These are phyloP conservation scores for Luffa aegyptiaca DNA, from an alignment of 306 rosid species.

Conservation along the genomic window DNA sequence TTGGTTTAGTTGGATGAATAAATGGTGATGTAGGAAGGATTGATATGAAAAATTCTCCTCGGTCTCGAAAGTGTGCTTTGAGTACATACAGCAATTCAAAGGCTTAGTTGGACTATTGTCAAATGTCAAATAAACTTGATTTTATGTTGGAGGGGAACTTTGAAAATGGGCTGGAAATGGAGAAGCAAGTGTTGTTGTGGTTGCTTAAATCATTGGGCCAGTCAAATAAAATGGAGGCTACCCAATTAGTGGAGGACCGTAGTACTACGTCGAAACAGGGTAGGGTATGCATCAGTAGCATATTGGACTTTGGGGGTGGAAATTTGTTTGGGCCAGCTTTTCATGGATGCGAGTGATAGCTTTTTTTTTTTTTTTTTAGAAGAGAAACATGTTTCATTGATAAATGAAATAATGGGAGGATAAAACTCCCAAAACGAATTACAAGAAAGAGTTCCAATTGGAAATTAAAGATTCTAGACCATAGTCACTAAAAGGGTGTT, in stretches of 20 bases:
- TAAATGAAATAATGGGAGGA: too few species aligned
- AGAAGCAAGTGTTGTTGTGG: not conserved
- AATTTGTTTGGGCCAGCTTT: not conserved
- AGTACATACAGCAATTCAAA: not conserved
- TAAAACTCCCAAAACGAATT: too few species aligned
- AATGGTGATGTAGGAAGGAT: not conserved
- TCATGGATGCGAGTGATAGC: too few species aligned
- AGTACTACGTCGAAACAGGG: not conserved
- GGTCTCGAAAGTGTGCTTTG: not conserved
- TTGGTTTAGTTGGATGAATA: not conserved
- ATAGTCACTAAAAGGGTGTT: too few species aligned
- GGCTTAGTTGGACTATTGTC: not conserved
- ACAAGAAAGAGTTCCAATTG: too few species aligned
- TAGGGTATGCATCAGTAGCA: not conserved
- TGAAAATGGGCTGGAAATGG: not conserved
- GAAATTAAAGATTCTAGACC: too few species aligned
- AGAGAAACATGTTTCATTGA: too few species aligned
- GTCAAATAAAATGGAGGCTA: not conserved
- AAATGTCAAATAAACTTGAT: not conserved
- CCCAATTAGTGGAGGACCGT: not conserved
- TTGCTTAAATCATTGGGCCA: not conserved
- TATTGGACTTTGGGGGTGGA: not conserved
- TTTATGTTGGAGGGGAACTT: not conserved
- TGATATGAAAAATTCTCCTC: not conserved
- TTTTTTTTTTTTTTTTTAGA: too few species aligned